These are phyloP conservation scores for Noccaea bulbosa DNA, from an alignment of 345 rosid genomes.

Conservation along the genomic window DNA sequence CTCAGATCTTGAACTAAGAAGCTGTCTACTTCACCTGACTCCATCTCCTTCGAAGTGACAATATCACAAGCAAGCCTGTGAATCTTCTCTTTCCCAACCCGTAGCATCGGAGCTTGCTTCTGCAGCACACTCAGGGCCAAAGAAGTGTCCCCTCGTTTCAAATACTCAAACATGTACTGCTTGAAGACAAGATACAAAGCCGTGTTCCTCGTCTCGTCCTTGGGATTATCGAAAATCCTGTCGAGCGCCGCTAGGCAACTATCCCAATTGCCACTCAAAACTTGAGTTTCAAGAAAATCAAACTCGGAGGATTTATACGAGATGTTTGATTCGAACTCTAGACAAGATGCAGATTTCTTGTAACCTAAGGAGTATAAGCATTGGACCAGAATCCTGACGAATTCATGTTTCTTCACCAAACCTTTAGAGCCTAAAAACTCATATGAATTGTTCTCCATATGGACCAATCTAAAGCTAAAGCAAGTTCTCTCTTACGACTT, in stretches of 20 bases:
- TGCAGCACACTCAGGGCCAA: conserved; percentile 60
- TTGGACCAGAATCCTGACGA: conserved; percentile 68
- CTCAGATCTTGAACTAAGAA: conserved; percentile 50
- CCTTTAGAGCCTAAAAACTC: conserved; percentile 62
- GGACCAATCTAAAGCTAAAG: conserved; percentile 15
- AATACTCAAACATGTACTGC: conserved; percentile 70
- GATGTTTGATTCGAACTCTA: conserved; percentile 71
- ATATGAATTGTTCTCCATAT: conserved; percentile 57
- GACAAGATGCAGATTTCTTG: conserved; percentile 63
- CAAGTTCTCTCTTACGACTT: not conserved
- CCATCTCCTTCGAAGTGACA: conserved; percentile 54
- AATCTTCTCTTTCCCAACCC: conserved; percentile 59
- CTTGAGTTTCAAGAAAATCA: conserved; percentile 62
- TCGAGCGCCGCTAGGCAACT: conserved; percentile 54
- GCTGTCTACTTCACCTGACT: conserved; percentile 46
- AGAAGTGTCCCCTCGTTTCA: conserved; percentile 60
- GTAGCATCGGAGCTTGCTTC: conserved; percentile 58
- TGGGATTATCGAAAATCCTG: conserved; percentile 44
- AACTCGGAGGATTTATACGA: conserved; percentile 52
- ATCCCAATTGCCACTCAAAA: conserved; percentile 72
- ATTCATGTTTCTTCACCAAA: conserved; percentile 63
- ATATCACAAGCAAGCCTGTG: conserved; percentile 61
- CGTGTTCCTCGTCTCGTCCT: conserved; percentile 54
- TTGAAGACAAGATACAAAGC: conserved; percentile 68
- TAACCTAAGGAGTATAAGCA: conserved; percentile 77